Evolutionary conservation across 2,329 filamentous ascomycete species (phyloP).

Genomic region (Cryphonectria naterciae): DNA sequence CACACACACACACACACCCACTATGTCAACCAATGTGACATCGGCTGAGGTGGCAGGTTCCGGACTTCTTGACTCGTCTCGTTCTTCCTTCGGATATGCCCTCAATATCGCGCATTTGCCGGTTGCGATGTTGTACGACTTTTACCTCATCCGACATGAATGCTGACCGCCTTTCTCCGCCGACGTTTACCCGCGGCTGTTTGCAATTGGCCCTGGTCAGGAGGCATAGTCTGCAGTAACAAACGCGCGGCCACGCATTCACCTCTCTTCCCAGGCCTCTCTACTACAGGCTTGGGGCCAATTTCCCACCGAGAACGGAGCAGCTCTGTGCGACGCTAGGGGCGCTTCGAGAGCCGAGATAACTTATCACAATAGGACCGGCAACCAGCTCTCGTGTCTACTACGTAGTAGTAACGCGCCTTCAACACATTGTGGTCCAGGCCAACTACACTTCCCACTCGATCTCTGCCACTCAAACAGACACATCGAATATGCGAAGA

Average conservation of each 20-base stretch:
- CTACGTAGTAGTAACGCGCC: neutral
- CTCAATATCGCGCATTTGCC: constrained; percentile 13
- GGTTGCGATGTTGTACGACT: constrained; percentile 21
- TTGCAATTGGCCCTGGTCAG: neutral
- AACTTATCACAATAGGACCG: neutral
- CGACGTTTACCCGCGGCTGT: constrained; percentile 25
- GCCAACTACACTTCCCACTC: neutral
- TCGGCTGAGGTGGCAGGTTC: constrained; percentile 14
- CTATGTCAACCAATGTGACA: constrained; percentile 15
- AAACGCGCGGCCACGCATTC: constrained; percentile 2
- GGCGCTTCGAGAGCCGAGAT: constrained; percentile 2
- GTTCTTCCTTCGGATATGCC: constrained; percentile 12
- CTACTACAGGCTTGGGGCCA: neutral
- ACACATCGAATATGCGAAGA: neutral
- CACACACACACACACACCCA: neutral
- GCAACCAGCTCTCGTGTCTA: neutral
- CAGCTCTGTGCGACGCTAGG: neutral
- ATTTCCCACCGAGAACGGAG: constrained; percentile 4
- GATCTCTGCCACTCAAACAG: neutral
- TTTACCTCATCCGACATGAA: constrained; percentile 28
- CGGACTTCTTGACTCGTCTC: constrained; percentile 20
- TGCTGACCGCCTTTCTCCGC: constrained; percentile 29
- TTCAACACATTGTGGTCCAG: neutral
- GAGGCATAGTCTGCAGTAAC: constrained; percentile 1
- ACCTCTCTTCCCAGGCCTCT: neutral